Evolutionary conservation across 2,329 filamentous ascomycete species (phyloP), one percentile per base, ranked within the genome.

Genomic region (Biscogniauxia mediterranea): DNA sequence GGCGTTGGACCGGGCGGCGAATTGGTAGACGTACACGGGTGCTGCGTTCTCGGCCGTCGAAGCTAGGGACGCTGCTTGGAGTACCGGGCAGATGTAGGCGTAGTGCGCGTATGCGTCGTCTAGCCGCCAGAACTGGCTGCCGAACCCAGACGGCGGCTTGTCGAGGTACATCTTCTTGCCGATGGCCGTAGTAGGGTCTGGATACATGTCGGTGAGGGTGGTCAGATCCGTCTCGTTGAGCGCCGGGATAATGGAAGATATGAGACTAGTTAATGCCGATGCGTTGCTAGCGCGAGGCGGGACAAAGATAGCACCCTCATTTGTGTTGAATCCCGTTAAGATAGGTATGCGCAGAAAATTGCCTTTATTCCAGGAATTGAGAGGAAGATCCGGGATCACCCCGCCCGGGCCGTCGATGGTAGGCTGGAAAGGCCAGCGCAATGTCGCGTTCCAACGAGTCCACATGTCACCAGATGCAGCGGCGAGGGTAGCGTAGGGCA

Each of bases 311-410:
- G 85, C 81, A 17, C 89, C 89, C 72, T 92, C 89, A 68, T 91
- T 87, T 49, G 85, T 84, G 73, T 87, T 88, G 77, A 87, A 92
- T 7, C 89, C 89, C 0, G 88, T 90, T 55, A 92, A 75, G 55
- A 92, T 81, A 7, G 87, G 85, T 7, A 88, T 78, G 64, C 80
- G 79, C 66, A 87, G 79, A 71, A 81, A 84, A 17, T 77, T 73
- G 0, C 81, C 78, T 0, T 80, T 75, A 25, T 78, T 71, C 85
- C 85, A 89, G n/a, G 81, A 80, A n/a, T 80, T 76, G 13, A 89
- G 78, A 2, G 89, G 88, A 11, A 82, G 75, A 25, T 81, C 78
- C 2, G 81, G 78, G 57, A 91, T 85, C 15, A 88, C 73, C 13
- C 83, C 81, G 3, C 72, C 76, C 15, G 73, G 69, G 1, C 82